A percentile compares a stretch with the other conserved stretches of the same genome.
Conservation (phyloP, 192 early-diverging fungal genomes). For the Gonapodya sp. region DNA sequence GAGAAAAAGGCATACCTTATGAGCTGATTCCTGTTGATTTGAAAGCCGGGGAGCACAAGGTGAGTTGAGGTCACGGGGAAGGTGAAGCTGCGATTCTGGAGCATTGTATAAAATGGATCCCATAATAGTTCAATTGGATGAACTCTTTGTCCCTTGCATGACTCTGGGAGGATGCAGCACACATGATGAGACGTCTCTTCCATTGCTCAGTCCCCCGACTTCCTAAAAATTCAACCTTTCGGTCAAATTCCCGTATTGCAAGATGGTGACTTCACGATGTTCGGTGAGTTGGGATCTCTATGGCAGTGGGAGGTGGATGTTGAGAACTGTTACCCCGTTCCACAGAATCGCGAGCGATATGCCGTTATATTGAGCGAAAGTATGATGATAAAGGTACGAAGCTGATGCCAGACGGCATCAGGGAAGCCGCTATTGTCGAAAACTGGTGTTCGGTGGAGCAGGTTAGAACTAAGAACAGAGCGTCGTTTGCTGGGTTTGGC, state of each 20-base stretch:
- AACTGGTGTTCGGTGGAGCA: constrained; percentile 21
- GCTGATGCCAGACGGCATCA: constrained; percentile 20
- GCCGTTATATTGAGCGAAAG: constrained; percentile 22
- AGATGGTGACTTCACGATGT: constrained; percentile 21
- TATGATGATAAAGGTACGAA: constrained; percentile 16
- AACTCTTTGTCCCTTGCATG: too few species aligned
- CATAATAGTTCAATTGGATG: too few species aligned
- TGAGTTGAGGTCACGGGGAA: too few species aligned
- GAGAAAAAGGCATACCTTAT: constrained; percentile 25
- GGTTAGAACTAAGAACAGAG: too few species aligned
- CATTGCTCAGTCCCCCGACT: constrained; percentile 19
- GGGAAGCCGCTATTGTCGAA: constrained; percentile 22
- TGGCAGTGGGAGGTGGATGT: too few species aligned
- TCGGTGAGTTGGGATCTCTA: too few species aligned
- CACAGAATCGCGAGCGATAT: constrained; percentile 32
- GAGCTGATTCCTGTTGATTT: constrained; percentile 21
- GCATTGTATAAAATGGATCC: too few species aligned
- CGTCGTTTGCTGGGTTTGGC: too few species aligned
- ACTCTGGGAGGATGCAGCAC: too few species aligned
- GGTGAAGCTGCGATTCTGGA: too few species aligned
- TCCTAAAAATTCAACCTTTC: constrained; percentile 26
- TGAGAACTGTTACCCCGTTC: too few species aligned
- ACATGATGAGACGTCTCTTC: too few species aligned
- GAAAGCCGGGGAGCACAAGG: constrained; percentile 24
- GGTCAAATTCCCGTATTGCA: constrained; percentile 31